Percentiles rank a stretch among this genome's conserved stretches.
These are phyloP conservation scores for Cladophialophora psammophila DNA, from an alignment of 2,329 filamentous ascomycete species.

Conservation along the genomic window DNA sequence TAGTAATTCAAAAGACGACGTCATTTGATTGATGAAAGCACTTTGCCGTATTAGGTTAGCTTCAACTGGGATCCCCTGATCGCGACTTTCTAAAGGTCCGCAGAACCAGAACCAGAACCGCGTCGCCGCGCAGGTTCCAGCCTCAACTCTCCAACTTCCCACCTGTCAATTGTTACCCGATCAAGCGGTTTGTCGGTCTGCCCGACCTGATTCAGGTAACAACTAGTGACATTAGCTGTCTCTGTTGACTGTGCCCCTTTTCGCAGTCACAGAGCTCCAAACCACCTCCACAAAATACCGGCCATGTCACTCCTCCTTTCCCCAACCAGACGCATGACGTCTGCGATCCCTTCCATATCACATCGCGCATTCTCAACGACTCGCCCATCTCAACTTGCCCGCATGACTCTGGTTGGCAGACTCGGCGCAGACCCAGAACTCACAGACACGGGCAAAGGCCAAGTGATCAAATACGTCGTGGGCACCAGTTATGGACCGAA, in stretches of 20 bases:
- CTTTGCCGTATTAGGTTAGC: constrained; percentile 17
- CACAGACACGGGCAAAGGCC: constrained; percentile 72
- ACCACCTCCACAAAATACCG: constrained; percentile 2
- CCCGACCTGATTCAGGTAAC: background rate
- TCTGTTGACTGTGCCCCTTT: background rate
- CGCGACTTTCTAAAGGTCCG: constrained; percentile 19
- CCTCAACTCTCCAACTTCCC: background rate
- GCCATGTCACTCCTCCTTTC: constrained; percentile 47
- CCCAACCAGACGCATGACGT: constrained; percentile 61
- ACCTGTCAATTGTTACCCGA: background rate
- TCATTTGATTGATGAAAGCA: constrained; percentile 17
- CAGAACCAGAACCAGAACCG: constrained; percentile 6
- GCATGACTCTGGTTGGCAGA: constrained; percentile 86
- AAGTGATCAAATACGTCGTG: constrained; percentile 79
- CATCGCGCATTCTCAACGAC: constrained; percentile 79
- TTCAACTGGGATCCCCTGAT: constrained; percentile 8
- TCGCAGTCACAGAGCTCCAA: constrained; percentile 4
- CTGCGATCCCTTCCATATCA: constrained; percentile 49
- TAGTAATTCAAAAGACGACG: constrained; percentile 18
- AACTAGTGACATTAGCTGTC: background rate
- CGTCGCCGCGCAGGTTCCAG: constrained; percentile 17
- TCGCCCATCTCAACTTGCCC: constrained; percentile 68
- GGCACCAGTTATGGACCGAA: constrained; percentile 71
- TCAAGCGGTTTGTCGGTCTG: background rate
- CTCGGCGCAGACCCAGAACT: constrained; percentile 82